Evolutionary conservation across 1,284 basidiomycete genomes (phyloP), one percentile per base, ranked within the genome.

Genomic region (Neonothopanus nambi): DNA sequence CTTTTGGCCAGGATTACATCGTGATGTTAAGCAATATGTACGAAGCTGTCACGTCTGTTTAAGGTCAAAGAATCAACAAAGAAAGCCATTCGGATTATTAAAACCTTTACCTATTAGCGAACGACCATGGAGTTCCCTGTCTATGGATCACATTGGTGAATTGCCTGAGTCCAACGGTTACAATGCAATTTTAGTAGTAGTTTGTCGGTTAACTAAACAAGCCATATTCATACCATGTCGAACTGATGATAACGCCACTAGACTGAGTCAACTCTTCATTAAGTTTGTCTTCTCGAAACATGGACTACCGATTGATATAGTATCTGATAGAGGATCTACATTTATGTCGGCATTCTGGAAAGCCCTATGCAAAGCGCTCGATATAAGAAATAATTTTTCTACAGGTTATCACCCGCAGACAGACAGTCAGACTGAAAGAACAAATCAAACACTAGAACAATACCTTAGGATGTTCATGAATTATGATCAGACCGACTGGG

Each of bases 131-230:
- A n/a, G n/a, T n/a, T n/a, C n/a, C n/a, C n/a, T n/a, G n/a, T n/a
- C n/a, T n/a, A n/a, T n/a, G n/a, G n/a, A 51, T 26, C 48, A 51
- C 35, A 66, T 71, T 41, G 48, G 51, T 1, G 50, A 61, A 20
- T 62, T 73, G 2, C 71, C 71, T 0, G 49, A 57, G 4, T 61
- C 55, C 1, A 23, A 65, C 15, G 68, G 67, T 0, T 66, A 60
- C 48, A 58, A 69, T 43, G 48, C 64, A 0, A 63, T 71, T 39
- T 56, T 71, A 39, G 63, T 70, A 0, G 57, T 56, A 51, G 66
- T 65, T 24, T 51, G 48, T 40, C 24, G n/a, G 26, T 46, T 4
- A n/a, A n/a, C n/a, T n/a, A n/a, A n/a, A n/a, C n/a, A n/a, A n/a
- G n/a, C n/a, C n/a, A n/a, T n/a, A n/a, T 46, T 46, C 17, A 33